Percentiles rank a stretch among this genome's conserved stretches.
Conservation (phyloP, 1,139 yeast species). For the Saccharomyces pastorianus region DNA sequence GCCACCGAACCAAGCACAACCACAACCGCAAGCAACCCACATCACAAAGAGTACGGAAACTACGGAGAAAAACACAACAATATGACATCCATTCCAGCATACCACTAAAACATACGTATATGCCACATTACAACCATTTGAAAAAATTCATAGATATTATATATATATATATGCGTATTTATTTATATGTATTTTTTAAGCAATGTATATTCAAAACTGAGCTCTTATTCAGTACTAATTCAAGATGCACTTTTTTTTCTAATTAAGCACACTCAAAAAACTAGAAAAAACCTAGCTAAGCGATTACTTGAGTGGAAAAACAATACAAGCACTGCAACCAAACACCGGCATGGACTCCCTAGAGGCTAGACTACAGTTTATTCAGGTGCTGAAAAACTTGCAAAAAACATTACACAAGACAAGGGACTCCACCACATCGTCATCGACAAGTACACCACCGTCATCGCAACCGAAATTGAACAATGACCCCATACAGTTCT, state of each 20-base stretch:
- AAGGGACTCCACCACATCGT: constrained; percentile 8
- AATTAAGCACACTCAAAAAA: not conserved
- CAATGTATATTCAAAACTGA: not conserved
- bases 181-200: not conserved
- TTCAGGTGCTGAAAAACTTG: constrained; percentile 26
- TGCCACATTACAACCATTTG: not conserved
- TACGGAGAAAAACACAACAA: not conserved
- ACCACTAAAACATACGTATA: not conserved
- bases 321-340: not conserved
- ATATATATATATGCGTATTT: not conserved
- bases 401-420: constrained; percentile 24
- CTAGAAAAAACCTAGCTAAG: not conserved
- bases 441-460: constrained; percentile 3
- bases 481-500: constrained; percentile 27
- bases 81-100: not conserved
- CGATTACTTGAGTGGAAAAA: constrained; percentile 7
- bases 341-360: constrained; percentile 26
- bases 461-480: constrained; percentile 1
- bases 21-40: not conserved
- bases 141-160: not conserved
- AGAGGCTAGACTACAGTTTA: constrained; percentile 30
- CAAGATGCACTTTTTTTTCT: constrained; percentile 1
- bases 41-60: not conserved
- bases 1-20: not conserved
- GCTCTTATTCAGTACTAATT: not conserved